A percentile compares a stretch with the other conserved stretches of the same genome.
phyloP scores from a whole-genome alignment of 371 early-diverging fungal species.

The Syncephalis plumigaleata region DNA sequence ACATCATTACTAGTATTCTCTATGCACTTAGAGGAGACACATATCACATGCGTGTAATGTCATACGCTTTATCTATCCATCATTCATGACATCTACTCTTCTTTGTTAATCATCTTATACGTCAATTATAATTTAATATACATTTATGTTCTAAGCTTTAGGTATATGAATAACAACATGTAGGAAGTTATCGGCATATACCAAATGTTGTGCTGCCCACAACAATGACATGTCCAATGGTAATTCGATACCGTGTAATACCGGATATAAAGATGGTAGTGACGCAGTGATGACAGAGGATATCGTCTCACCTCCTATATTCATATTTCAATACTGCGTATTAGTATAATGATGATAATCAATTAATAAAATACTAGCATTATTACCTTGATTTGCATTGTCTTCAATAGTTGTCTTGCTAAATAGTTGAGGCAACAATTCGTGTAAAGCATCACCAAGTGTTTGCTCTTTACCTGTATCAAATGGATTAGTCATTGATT shows the following conservation, averaged over 20 bases:
- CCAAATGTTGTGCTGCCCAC: constrained; percentile 43
- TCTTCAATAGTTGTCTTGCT: not conserved
- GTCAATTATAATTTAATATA: too few species aligned
- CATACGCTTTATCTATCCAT: too few species aligned
- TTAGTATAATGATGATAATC: too few species aligned
- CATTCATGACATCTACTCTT: too few species aligned
- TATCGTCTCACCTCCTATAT: constrained; percentile 2
- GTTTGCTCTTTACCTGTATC: not conserved
- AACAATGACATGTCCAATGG: constrained; percentile 36
- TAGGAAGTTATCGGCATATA: constrained; percentile 54
- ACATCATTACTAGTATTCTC: too few species aligned
- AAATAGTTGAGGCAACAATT: constrained; percentile 2
- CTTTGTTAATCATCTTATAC: too few species aligned
- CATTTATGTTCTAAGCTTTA: not conserved
- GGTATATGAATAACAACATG: constrained; percentile 32
- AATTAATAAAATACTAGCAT: too few species aligned
- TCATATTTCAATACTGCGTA: too few species aligned
- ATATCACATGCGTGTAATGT: too few species aligned
- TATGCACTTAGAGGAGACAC: too few species aligned
- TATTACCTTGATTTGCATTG: constrained; percentile 1
- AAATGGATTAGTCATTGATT: not conserved
- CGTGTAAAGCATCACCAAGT: not conserved
- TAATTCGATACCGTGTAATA: constrained; percentile 34
- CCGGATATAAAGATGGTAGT: constrained; percentile 4
- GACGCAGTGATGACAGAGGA: not conserved